These are phyloP conservation scores for Cryptococcus sp. DNA, from an alignment of 1,284 basidiomycete species.

Conservation along the genomic window DNA sequence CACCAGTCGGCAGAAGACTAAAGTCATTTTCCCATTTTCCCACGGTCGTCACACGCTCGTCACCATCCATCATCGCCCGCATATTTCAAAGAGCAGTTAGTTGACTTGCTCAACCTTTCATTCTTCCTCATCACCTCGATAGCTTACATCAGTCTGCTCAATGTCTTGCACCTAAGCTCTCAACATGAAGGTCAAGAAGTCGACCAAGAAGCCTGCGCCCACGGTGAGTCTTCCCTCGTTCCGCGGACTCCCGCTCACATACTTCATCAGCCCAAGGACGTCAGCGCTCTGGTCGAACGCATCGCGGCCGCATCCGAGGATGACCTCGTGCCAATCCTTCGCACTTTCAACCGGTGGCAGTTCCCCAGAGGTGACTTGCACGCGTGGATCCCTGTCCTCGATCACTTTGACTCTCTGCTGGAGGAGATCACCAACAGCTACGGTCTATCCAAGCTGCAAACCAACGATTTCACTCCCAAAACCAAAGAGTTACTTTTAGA, in stretches of 20 bases:
- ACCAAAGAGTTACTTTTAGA: slow-evolving; percentile 77
- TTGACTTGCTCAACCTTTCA: background rate
- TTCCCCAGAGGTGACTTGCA: slow-evolving; percentile 97
- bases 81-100: background rate
- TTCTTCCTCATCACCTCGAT: background rate
- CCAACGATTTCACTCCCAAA: slow-evolving; percentile 72
- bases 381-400: slow-evolving; percentile 92
- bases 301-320: slow-evolving; percentile 31
- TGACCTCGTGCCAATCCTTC: slow-evolving; percentile 31
- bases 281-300: slow-evolving; percentile 36
- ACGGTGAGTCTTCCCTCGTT: slow-evolving; percentile 27
- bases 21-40: background rate
- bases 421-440: slow-evolving; percentile 82
- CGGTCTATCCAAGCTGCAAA: slow-evolving; percentile 61
- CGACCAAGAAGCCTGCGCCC: slow-evolving; percentile 37
- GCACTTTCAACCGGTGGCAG: slow-evolving; percentile 63
- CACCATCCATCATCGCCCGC: background rate
- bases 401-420: slow-evolving; percentile 89
- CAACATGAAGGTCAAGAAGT: slow-evolving; percentile 46
- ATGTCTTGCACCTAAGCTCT: background rate
- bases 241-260: background rate
- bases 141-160: background rate
- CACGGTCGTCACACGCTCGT: background rate
- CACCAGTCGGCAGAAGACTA: too few relatives aligned
- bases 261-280: slow-evolving; percentile 32